Percentiles rank a stretch among this genome's conserved stretches.
phyloP scores from a whole-genome alignment of 2,329 filamentous ascomycete genomes.

The Xylaria sp. region DNA sequence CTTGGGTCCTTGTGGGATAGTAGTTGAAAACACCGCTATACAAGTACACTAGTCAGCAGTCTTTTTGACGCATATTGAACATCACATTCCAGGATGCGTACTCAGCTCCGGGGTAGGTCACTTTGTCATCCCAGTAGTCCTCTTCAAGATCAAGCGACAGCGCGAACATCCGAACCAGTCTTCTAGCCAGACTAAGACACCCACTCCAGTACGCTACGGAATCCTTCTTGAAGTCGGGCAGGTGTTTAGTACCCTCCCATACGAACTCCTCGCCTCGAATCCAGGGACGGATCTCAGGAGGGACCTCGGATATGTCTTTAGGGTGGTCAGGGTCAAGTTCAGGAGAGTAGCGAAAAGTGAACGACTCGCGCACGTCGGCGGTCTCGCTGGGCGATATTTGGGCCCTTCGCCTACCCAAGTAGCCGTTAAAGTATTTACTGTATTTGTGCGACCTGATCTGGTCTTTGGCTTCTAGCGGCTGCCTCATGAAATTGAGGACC shows the following conservation, averaged over 20 bases:
- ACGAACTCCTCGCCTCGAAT: slow-evolving; percentile 57
- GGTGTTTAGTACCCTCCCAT: slow-evolving; percentile 56
- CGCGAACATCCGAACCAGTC: slow-evolving; percentile 58
- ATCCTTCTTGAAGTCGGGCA: slow-evolving; percentile 55
- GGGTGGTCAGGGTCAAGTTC: slow-evolving; percentile 54
- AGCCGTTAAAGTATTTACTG: slow-evolving; percentile 56
- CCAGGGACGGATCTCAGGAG: slow-evolving; percentile 48
- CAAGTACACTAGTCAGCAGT: slow-evolving; percentile 1
- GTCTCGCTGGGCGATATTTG: slow-evolving; percentile 57
- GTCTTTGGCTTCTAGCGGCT: slow-evolving; percentile 51
- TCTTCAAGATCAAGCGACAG: slow-evolving; percentile 60
- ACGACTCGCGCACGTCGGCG: slow-evolving; percentile 57
- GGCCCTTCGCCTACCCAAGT: slow-evolving; percentile 47
- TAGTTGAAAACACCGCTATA: slow-evolving; percentile 47
- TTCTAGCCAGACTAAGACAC: slow-evolving; percentile 57
- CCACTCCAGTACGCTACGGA: slow-evolving; percentile 54
- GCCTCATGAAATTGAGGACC: slow-evolving; percentile 54
- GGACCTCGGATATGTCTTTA: slow-evolving; percentile 48
- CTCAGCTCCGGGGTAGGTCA: slow-evolving; percentile 55
- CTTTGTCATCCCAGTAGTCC: slow-evolving; percentile 59
- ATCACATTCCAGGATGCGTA: slow-evolving; percentile 3
- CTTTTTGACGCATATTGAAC: not conserved
- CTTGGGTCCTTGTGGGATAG: slow-evolving; percentile 42
- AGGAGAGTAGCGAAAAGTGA: slow-evolving; percentile 59
- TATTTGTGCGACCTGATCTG: slow-evolving; percentile 42